Conservation (phyloP, 2,329 filamentous ascomycete genomes). For the Botrytis squamosa region DNA sequence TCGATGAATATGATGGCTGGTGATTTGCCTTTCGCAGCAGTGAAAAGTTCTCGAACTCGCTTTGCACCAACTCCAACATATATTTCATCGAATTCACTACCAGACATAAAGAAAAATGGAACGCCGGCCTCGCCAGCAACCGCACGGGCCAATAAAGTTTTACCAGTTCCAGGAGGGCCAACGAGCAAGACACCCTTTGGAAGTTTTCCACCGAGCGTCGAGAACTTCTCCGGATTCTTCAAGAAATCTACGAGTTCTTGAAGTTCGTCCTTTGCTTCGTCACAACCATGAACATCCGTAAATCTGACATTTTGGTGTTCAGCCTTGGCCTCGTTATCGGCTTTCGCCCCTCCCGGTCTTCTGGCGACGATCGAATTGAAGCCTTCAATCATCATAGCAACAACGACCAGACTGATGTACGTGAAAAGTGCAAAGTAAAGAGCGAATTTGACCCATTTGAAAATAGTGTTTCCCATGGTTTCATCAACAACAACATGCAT, state of each 20-base stretch:
- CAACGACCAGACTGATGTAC: constrained; percentile 75
- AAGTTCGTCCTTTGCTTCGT: constrained; percentile 97
- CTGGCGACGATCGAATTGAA: constrained; percentile 73
- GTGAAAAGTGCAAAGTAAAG: constrained; percentile 73
- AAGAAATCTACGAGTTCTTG: constrained; percentile 96
- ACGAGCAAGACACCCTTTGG: constrained; percentile 95
- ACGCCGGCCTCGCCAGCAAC: constrained; percentile 96
- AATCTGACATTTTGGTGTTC: constrained; percentile 92
- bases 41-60: constrained; percentile 91
- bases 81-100: constrained; percentile 96
- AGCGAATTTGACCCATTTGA: constrained; percentile 89
- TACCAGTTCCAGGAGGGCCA: constrained; percentile 94
- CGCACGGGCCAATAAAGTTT: constrained; percentile 90
- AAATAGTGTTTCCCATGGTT: constrained; percentile 72
- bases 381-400: constrained; percentile 81
- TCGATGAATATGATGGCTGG: constrained; percentile 96
- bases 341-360: constrained; percentile 39
- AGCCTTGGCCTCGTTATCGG: constrained; percentile 81
- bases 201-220: constrained; percentile 89
- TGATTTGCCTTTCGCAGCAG: constrained; percentile 77
- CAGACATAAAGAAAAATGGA: constrained; percentile 99
- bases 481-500: constrained; percentile 96
- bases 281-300: constrained; percentile 91
- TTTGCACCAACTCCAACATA: constrained; percentile 97
- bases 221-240: constrained; percentile 89